These are phyloP conservation scores for Cryptococcus sp. DNA, from an alignment of 1,284 basidiomycete species.

Conservation along the genomic window DNA sequence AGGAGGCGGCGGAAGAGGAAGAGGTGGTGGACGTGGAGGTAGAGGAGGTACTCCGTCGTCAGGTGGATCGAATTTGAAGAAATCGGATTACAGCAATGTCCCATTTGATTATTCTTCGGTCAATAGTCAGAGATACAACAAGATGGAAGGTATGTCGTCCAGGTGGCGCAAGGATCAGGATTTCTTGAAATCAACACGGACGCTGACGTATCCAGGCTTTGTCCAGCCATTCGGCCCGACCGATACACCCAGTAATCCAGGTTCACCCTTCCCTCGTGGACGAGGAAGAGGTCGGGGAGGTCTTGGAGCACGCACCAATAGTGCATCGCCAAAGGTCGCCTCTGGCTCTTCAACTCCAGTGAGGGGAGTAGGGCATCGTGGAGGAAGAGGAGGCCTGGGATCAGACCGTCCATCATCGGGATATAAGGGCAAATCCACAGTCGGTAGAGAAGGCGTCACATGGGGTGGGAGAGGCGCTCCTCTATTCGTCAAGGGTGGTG, in stretches of 20 bases:
- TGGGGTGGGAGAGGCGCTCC: slow-evolving; percentile 42
- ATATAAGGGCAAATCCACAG: slow-evolving; percentile 8
- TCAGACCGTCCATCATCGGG: slow-evolving; percentile 5
- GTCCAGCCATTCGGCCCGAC: slow-evolving; percentile 27
- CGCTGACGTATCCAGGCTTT: slow-evolving; percentile 8
- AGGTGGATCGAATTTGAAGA: slow-evolving; percentile 4
- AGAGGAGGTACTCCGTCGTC: slow-evolving; percentile 7
- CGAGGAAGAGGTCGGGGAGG: slow-evolving; percentile 15
- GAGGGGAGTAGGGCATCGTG: neutral
- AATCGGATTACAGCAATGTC: slow-evolving; percentile 40
- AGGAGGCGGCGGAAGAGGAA: slow-evolving; percentile 19
- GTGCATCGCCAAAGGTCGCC: neutral
- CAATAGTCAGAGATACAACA: slow-evolving; percentile 37
- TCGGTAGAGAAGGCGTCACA: slow-evolving; percentile 16
- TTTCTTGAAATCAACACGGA: slow-evolving; percentile 1
- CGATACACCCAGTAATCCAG: slow-evolving; percentile 3
- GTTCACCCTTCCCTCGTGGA: slow-evolving; percentile 10
- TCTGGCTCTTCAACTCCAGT: neutral
- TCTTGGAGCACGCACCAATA: slow-evolving; percentile 2
- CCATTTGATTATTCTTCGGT: slow-evolving; percentile 37
- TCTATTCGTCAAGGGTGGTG: slow-evolving; percentile 48
- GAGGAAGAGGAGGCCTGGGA: slow-evolving; percentile 1
- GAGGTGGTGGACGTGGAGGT: slow-evolving; percentile 12
- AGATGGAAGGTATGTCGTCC: slow-evolving; percentile 33
- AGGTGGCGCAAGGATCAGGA: neutral